Conservation (phyloP, 768 basidiomycete genomes). For the Calocera viscosa region DNA sequence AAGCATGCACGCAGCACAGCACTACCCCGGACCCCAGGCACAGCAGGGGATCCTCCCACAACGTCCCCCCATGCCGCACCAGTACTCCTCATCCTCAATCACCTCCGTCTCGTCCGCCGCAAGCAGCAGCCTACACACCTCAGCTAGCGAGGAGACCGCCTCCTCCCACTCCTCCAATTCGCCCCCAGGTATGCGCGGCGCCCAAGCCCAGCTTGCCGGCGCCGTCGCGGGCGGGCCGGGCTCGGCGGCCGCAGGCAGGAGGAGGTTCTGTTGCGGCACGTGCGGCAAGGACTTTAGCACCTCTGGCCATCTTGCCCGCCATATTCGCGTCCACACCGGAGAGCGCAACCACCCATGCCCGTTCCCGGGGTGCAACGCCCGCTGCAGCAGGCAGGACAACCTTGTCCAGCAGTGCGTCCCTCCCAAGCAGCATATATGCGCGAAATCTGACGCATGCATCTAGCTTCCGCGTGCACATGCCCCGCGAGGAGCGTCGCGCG, state of each 20-base stretch:
- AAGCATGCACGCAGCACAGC: background rate
- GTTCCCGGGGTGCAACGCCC: conserved; percentile 87
- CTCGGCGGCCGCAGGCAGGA: conserved; percentile 2
- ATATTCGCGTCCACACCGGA: conserved; percentile 78
- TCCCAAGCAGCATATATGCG: background rate
- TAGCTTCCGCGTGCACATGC: conserved; percentile 5
- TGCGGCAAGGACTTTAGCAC: conserved; percentile 77
- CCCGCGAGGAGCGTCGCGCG: background rate
- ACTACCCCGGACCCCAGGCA: too few relatives aligned
- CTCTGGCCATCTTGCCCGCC: conserved; percentile 76
- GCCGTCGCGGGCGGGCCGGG: background rate
- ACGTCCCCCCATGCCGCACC: background rate
- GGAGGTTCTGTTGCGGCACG: conserved; percentile 48
- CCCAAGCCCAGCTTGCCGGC: background rate
- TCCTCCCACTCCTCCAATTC: background rate
- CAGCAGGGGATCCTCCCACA: too few relatives aligned
- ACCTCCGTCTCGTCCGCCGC: background rate
- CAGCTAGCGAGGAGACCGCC: background rate
- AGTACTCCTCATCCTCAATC: background rate
- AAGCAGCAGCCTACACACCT: background rate
- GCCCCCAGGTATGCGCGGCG: background rate
- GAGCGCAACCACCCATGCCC: conserved; percentile 88
- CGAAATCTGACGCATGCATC: background rate
- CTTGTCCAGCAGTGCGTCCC: conserved; percentile 44
- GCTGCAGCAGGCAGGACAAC: conserved; percentile 84